Evolutionary conservation across 306 rosid species (phyloP), one percentile per base, ranked within the genome.

Genomic region (Lupinus albus): DNA sequence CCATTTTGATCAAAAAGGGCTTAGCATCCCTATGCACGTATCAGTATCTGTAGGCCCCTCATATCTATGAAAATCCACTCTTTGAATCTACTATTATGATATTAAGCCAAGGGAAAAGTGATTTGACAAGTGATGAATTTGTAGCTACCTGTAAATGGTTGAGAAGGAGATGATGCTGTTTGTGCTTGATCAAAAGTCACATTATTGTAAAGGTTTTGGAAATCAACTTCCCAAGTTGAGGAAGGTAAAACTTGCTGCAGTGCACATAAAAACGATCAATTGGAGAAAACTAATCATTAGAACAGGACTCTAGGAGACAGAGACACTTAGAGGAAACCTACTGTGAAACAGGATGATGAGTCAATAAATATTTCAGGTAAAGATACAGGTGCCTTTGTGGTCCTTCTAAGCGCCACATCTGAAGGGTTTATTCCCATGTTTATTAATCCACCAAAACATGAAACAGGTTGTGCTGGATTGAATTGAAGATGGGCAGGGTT

Each of bases 311-410:
- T 21, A 25, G 14, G 2, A 8, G 38, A 44, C 5, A 7, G 8
- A 13, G 21, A 1, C 11, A 47, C 1, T 63, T 8, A 33, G 10
- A 21, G 60, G 59, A 71, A 62, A 71, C 85, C 70, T 78, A 93
- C 98, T 38, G 70, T 50, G 83, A 84, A 87, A 83, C 84, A 83
- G 11, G 95, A 62, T 15, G 95, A 60, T 33, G 91, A 38, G 75
- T 87, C 95, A 20, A 72, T 63, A 86, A 83, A 84, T 4, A 75
- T 68, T 82, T 88, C 97, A 0, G 87, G 90, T 70, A 86, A 61
- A 6, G 94, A 81, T 8, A 79, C 47, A 10, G 93, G 87, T 42
- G 94, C 89, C 62, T 87, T 80, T 38, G 75, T 76, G 53, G 77
- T 79, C 79, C 96, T 84, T 73, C 82, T 72, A 11, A 80, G 87